Base-by-base conservation (phyloP, 2,329 filamentous ascomycete genomes). In the Alternaria brassicae region DNA sequence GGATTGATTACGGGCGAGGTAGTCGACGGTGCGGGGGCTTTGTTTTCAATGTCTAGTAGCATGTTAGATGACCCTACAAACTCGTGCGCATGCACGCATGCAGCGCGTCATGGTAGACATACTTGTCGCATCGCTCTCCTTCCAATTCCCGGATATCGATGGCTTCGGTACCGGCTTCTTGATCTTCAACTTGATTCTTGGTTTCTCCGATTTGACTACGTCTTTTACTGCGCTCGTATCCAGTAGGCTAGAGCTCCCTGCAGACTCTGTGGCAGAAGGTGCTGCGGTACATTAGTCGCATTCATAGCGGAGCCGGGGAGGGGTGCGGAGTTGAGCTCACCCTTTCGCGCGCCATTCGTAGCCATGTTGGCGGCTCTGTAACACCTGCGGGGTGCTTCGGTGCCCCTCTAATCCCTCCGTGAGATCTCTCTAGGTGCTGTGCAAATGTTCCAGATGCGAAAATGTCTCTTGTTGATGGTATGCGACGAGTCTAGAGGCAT, bases 121-220 rank as follows among this genome's bases (percentile, higher is more conserved):
- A 89, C 89, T 86, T 68, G 88, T 87, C 25, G 86, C 79, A 45
- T 89, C 81, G 66, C 82, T 86, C 67, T 91, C 89, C 68, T 85
- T 86, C 89, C 89, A 91, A 70, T 90, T 91, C 23, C 89, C 89
- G 4, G 88, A 85, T 68, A 89, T 88, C 56, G 79, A 86, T 56
- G 88, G 83, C 74, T 88, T 90, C 0, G 87, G 86, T 0, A 82
- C 78, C 1, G 83, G 77, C 68, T 86, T 89, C 77, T 88, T 91
- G 21, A 91, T 62, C 62, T 78, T 79, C 50, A 79, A 57, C 3
- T 73, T 77, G 37, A 78, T 66, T 66, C 80, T 81, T 61, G 77
- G 76, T 37, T 79, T 77, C 60, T 80, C 78, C 47, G 78, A 71
- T 23, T 69, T 73, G n/a, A 80, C 65, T 4, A 69, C 61, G 6